Evolutionary conservation across 2,329 filamentous ascomycete species (phyloP).

Genomic region (Alternaria arbusti): DNA sequence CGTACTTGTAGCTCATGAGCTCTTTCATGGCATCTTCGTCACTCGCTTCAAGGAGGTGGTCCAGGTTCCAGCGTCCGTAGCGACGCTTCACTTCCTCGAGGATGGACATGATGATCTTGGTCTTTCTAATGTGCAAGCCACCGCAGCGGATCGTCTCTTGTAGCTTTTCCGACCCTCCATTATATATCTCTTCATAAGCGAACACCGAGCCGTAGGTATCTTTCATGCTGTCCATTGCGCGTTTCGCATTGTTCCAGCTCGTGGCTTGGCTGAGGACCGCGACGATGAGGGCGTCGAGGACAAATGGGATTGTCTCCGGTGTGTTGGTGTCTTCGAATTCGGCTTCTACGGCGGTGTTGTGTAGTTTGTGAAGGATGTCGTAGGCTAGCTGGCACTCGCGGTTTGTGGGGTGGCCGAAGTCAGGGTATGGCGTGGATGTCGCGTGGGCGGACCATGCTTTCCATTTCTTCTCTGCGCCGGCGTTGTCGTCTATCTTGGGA

Average conservation of each 20-base stretch:
- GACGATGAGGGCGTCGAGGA: constrained; percentile 10
- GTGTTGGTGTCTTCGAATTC: constrained; percentile 1
- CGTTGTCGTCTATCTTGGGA: neutral
- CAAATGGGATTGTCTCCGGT: constrained; percentile 5
- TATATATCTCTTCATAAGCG: constrained; percentile 1
- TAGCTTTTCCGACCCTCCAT: neutral
- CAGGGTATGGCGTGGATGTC: constrained; percentile 4
- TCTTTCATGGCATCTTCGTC: constrained; percentile 14
- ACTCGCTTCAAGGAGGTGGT: constrained; percentile 1
- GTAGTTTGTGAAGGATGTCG: constrained; percentile 2
- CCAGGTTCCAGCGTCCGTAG: constrained; percentile 5
- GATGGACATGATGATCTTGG: constrained; percentile 8
- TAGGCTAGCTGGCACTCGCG: constrained; percentile 9
- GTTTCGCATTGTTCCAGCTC: constrained; percentile 10
- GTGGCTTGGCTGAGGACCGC: constrained; percentile 8
- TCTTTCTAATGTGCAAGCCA: constrained; percentile 6
- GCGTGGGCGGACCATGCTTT: constrained; percentile 12
- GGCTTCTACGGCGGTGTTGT: constrained; percentile 6
- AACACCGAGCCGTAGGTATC: constrained; percentile 3
- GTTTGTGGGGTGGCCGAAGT: constrained; percentile 6
- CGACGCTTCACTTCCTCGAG: constrained; percentile 8
- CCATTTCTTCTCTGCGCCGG: constrained; percentile 5
- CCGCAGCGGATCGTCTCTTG: constrained; percentile 3
- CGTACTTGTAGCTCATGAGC: constrained; percentile 10
- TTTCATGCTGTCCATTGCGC: constrained; percentile 7